phyloP scores from a whole-genome alignment of 2,329 filamentous ascomycete species.

The Colletotrichum salicis region DNA sequence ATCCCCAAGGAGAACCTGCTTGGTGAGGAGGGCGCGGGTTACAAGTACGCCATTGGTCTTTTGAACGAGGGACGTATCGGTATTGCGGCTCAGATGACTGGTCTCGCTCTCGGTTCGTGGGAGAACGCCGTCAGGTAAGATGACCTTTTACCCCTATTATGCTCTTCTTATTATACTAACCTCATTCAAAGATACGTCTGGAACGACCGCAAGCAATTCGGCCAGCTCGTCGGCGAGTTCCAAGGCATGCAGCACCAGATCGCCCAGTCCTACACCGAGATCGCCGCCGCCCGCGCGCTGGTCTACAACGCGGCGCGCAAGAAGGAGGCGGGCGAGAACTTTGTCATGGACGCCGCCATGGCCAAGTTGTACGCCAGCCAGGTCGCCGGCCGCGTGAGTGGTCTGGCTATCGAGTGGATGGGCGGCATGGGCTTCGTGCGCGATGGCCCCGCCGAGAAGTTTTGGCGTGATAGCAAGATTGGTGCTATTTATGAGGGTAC shows the following conservation, averaged over 20 bases:
- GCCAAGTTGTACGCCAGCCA: constrained; percentile 96
- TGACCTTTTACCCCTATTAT: too few relatives aligned
- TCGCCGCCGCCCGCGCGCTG: constrained; percentile 87
- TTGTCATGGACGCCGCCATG: constrained; percentile 97
- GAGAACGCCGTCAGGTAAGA: constrained; percentile 86
- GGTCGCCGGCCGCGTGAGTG: constrained; percentile 86
- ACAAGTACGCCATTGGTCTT: constrained; percentile 96
- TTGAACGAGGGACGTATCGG: constrained; percentile 98
- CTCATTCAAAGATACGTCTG: constrained; percentile 77
- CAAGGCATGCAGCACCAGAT: constrained; percentile 99
- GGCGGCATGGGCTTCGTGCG: constrained; percentile 98
- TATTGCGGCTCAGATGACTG: constrained; percentile 98
- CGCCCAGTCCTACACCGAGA: constrained; percentile 94
- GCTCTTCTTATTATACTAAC: constrained; percentile 8
- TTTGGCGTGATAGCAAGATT: constrained; percentile 97
- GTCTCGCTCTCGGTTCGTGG: constrained; percentile 91
- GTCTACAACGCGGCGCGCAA: constrained; percentile 97
- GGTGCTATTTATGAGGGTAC: constrained; percentile 97
- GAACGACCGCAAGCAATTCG: constrained; percentile 99
- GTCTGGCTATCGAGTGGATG: constrained; percentile 97
- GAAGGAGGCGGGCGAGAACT: constrained; percentile 97
- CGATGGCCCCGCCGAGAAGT: constrained; percentile 97
- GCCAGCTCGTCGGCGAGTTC: constrained; percentile 92
- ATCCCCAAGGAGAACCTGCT: constrained; percentile 89
- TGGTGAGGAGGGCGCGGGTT: constrained; percentile 88